Evolutionary conservation across 169 alveolate species (phyloP), one percentile per base, ranked within the genome.

Genomic region (Hammondia hammondi): DNA sequence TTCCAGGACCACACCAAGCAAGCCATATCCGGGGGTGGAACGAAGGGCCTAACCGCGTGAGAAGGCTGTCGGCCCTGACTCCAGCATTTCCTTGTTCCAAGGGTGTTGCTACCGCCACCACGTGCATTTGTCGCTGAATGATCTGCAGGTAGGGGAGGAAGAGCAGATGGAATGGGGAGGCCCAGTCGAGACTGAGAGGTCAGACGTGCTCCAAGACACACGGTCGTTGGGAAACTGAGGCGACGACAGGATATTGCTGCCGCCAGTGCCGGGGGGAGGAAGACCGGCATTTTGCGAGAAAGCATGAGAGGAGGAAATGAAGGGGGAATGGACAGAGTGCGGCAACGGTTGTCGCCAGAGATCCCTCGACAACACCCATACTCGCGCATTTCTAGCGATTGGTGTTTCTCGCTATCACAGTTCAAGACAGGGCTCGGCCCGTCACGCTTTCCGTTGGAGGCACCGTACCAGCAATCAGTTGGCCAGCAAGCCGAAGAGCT

Each of bases 201-300:
- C 27, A 77, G 48, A 24, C 87, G 87, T 14, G 87, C 87, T 12
- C 48, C 87, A 17, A 77, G 48, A 32, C 87, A 77, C 45, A 77
- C 87, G 5, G 87, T 37, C 56, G 48, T 77, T 17, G 87, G 87
- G 48, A 77, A 77, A 32, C 48, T 77, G 24, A 77, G 48, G 39
- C 87, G 87, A 17, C 48, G 43, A 39, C 87, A 77, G 27, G 87
- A 77, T 19, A 77, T 77, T 19, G 56, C 87, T 29, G 87, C 87
- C 9, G 87, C 87, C 48, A 77, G 21, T 14, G 87, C 48, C 2
- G 87, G 87, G 32, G 87, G 87, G 48, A 77, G 27, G 87, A 37
- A 77, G 19, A 4, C 87, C 24, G 87, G 87, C 45, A 77, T 77
- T 12, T 32, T 32, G 19, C 48, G 87, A 77, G 87, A 77, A 19